Evolutionary conservation across 2,329 filamentous ascomycete species (phyloP), one percentile per base, ranked within the genome.

Genomic region (Beauveria bassiana): DNA sequence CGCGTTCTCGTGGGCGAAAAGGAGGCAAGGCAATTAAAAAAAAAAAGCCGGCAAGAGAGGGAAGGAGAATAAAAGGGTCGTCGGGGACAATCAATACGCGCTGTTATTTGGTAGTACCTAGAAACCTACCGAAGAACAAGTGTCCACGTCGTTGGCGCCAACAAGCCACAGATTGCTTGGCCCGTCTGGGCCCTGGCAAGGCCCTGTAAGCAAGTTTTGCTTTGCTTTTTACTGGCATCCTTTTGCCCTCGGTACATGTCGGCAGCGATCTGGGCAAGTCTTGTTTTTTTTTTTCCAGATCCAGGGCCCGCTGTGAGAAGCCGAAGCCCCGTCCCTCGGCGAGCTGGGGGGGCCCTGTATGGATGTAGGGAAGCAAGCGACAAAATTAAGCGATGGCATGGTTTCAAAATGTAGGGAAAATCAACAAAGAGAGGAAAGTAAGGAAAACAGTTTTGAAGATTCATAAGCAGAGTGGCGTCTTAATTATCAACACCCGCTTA

Each of bases 181-280:
- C 34, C 45, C 45, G 12, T 14, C 34, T 16, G 5, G 34, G 31
- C 31, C 31, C 31, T 34, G 31, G 31, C 31, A 34, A 34, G 31
- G 12, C 34, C 45, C 51, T 53, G 51, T 38, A 38, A 38, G 34
- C 34, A 38, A 16, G 34, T 38, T 38, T 38, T 38, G 34, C 34
- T 38, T 38, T 38, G 34, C 5, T 38, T 58, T 49, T 58, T 24
- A 14, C 26, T 31, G 5, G 12, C 20, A n/a, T 38, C 45, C 45
- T 49, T 14, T 40, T 8, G 55, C 26, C 55, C 55, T 58, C 55
- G 55, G 55, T 58, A 58, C 55, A 49, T 58, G 55, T 58, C 55
- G 55, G 55, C 55, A 49, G 55, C 55, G 55, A 58, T 58, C 55
- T 58, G 43, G 55, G 55, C 53, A 58, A 38, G 34, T 38, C 34